Conservation (phyloP, 169 alveolate genomes). For the Eimeria necatrix region DNA sequence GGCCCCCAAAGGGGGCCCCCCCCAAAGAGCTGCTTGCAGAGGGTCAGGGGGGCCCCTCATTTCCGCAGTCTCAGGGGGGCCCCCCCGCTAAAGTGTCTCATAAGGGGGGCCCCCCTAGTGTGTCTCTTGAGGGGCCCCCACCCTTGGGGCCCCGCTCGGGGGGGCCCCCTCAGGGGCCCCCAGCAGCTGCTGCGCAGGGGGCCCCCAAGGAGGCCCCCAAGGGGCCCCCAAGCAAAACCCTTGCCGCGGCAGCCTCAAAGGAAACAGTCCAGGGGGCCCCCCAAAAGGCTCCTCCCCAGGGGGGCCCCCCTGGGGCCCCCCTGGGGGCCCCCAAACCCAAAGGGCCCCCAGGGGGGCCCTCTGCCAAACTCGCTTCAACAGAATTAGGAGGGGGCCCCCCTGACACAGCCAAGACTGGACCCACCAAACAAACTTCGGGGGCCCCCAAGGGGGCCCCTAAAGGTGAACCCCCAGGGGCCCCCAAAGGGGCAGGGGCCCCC, state of each 20-base stretch:
- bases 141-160: neutral
- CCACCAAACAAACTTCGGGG: neutral
- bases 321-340: neutral
- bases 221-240: neutral
- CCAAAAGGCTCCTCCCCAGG: too few relatives aligned
- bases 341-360: neutral
- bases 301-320: too few relatives aligned
- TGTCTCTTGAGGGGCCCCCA: neutral
- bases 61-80: too few relatives aligned
- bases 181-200: too few relatives aligned
- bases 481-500: too few relatives aligned
- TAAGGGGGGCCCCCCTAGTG: neutral
- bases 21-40: too few relatives aligned
- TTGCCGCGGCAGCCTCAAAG: neutral
- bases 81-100: slow-evolving; percentile 11
- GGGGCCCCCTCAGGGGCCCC: too few relatives aligned
- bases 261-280: neutral
- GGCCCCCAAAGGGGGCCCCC: neutral
- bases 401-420: neutral
- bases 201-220: neutral
- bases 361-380: neutral
- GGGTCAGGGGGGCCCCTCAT: too few relatives aligned
- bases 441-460: neutral
- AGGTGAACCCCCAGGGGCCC: too few relatives aligned
- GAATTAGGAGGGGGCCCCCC: too few relatives aligned